Evolutionary conservation across 2,329 filamentous ascomycete genomes (phyloP).

Genomic region (Coniochaeta prunicola): DNA sequence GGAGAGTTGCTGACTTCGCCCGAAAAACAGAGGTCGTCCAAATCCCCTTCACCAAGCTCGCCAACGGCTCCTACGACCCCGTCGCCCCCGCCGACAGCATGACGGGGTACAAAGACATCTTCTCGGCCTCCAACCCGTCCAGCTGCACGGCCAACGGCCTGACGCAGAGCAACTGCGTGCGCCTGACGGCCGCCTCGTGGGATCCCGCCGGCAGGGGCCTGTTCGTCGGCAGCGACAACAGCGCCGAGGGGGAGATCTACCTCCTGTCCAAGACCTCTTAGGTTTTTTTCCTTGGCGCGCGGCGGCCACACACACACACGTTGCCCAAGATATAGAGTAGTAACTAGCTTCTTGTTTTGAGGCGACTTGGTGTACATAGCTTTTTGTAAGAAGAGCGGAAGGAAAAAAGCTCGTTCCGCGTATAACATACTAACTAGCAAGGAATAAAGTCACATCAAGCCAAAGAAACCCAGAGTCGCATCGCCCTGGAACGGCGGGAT

Average conservation of each 20-base stretch:
- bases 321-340: neutral
- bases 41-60: conserved; percentile 20
- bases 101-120: conserved; percentile 22
- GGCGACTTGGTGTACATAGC: neutral
- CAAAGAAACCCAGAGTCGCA: conserved; percentile 4
- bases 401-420: neutral
- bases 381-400: neutral
- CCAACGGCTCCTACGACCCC: conserved; percentile 19
- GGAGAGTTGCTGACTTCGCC: neutral
- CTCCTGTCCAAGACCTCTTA: conserved; percentile 9
- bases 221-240: conserved; percentile 28
- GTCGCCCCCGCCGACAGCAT: conserved; percentile 19
- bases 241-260: conserved; percentile 25
- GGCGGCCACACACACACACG: neutral
- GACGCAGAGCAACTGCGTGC: conserved; percentile 27
- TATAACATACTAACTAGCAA: neutral
- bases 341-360: neutral
- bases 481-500: conserved; percentile 4
- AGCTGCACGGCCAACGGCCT: conserved; percentile 24
- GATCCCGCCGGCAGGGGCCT: conserved; percentile 25
- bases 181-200: conserved; percentile 24
- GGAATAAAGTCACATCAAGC: conserved; percentile 1
- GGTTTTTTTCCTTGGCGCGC: too few relatives aligned
- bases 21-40: conserved; percentile 17
- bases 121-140: conserved; percentile 15